A percentile compares a stretch with the other conserved stretches of the same genome.
Evolutionary conservation across 2,329 filamentous ascomycete genomes (phyloP).

Genomic region (Fusarium sp.): DNA sequence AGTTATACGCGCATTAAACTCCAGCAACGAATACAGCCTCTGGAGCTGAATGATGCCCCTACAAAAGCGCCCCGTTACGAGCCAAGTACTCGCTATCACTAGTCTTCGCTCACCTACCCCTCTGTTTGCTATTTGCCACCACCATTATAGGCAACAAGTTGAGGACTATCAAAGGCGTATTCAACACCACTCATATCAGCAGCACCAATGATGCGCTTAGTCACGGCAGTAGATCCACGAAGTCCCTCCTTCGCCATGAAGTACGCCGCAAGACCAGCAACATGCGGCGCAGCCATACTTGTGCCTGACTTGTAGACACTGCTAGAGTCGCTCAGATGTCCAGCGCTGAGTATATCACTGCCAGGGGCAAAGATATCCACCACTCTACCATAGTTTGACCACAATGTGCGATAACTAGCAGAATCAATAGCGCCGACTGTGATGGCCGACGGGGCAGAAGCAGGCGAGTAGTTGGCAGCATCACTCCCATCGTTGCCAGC

Average conservation of each 20-base stretch:
- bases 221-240: not conserved
- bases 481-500: not conserved
- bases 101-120: no score
- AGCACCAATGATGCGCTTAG: conserved; percentile 7
- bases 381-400: conserved; percentile 1
- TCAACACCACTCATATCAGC: not conserved
- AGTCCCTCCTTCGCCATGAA: conserved; percentile 52
- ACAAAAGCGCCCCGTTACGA: fast-evolving
- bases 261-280: conserved; percentile 70
- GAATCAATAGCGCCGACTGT: conserved; percentile 1
- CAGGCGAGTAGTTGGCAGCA: not conserved
- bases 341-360: not conserved
- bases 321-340: not conserved
- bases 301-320: conserved; percentile 8
- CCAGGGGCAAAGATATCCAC: conserved; percentile 21
- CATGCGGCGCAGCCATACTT: conserved; percentile 62
- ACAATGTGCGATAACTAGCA: not conserved
- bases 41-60: no score
- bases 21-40: not conserved
- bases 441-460: conserved; percentile 2
- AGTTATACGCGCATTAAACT: fast-evolving
- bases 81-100: not conserved
- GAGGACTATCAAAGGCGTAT: not conserved
- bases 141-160: conserved; percentile 11
- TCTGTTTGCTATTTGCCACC: not conserved